These are phyloP conservation scores for Tolypocladium album DNA, from an alignment of 2,329 filamentous ascomycete species.

Conservation along the genomic window DNA sequence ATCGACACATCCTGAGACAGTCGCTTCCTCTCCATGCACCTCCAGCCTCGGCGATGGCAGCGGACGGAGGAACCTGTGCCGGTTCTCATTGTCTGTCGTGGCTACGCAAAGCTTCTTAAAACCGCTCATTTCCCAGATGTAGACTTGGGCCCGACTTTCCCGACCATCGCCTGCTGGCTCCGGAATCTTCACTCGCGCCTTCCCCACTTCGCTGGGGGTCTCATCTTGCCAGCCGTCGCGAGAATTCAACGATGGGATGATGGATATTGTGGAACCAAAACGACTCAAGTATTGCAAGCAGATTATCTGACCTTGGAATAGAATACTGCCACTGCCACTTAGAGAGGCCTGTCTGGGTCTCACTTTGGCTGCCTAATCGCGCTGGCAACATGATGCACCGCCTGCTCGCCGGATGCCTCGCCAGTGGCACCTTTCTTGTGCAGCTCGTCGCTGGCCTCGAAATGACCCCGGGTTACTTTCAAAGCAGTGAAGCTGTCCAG, in stretches of 20 bases:
- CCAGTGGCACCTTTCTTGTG: background rate
- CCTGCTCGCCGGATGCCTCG: background rate
- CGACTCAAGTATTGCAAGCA: too few species aligned
- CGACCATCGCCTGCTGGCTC: background rate
- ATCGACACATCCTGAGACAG: too few species aligned
- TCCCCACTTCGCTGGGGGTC: background rate
- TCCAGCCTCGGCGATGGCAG: background rate
- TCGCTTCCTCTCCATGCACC: background rate
- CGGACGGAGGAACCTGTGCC: background rate
- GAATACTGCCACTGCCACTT: too few species aligned
- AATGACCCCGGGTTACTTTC: background rate
- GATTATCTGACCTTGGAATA: accelerated
- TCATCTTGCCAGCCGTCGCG: background rate
- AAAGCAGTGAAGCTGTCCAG: background rate
- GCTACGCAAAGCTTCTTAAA: background rate
- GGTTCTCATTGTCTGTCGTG: background rate
- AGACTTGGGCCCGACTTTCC: background rate
- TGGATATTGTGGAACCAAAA: background rate
- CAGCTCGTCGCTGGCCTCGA: background rate
- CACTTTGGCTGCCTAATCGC: background rate
- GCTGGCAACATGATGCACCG: background rate
- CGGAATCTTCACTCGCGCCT: too few species aligned
- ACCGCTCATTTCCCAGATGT: background rate
- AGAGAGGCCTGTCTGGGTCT: background rate
- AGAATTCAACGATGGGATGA: background rate